Percentiles rank a stretch among this genome's conserved stretches.
Conservation (phyloP, 2,329 filamentous ascomycete species). For the Exophiala viscosa region DNA sequence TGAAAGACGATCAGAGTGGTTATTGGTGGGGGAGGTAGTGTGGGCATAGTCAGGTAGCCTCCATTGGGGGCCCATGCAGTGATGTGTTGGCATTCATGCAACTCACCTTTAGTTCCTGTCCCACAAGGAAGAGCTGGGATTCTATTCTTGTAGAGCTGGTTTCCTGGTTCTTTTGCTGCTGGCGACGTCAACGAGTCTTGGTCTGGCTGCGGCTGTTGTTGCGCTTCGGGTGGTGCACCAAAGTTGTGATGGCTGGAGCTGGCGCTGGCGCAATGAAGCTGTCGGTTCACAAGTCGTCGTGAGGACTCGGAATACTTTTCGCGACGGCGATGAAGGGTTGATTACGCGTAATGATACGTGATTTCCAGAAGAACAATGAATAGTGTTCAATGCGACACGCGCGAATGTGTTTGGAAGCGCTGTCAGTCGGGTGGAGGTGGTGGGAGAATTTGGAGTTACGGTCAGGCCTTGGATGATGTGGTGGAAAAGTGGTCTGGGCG, state of each 20-base stretch:
- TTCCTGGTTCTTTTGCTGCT: conserved; percentile 4
- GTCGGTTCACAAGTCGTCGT: conserved; percentile 1
- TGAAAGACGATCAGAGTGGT: conserved; percentile 17
- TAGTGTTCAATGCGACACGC: too few relatives aligned
- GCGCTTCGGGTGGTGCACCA: conserved; percentile 12
- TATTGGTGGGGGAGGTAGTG: conserved; percentile 25
- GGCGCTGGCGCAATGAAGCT: neutral
- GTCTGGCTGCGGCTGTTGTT: conserved; percentile 7
- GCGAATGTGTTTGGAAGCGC: neutral
- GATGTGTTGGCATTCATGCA: conserved; percentile 29
- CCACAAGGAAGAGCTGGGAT: conserved; percentile 21
- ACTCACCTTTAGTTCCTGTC: conserved; percentile 27
- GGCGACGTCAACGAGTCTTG: conserved; percentile 5
- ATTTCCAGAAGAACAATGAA: too few relatives aligned
- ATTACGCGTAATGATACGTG: neutral
- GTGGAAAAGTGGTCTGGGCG: neutral
- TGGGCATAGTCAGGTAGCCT: conserved; percentile 21
- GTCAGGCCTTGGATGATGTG: conserved; percentile 5
- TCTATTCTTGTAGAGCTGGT: conserved; percentile 24
- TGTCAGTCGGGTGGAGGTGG: neutral
- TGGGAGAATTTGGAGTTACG: conserved; percentile 7
- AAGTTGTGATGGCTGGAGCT: neutral
- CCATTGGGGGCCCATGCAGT: conserved; percentile 26
- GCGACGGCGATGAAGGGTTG: neutral
- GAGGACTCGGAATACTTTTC: neutral